These are phyloP conservation scores for Raphanus sativus DNA, from an alignment of 345 rosid genomes.

Conservation along the genomic window DNA sequence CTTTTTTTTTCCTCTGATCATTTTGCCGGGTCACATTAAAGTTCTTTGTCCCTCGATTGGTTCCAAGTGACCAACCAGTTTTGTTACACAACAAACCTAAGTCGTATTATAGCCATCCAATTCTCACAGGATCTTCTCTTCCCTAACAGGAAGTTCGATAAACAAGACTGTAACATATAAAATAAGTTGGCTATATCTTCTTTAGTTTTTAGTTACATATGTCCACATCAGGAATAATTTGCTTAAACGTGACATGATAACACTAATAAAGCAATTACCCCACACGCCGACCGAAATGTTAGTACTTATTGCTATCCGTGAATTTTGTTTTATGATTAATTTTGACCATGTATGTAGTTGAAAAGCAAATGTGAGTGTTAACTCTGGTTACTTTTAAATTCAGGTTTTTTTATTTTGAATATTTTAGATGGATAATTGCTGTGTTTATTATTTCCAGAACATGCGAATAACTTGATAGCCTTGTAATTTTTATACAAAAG, in stretches of 20 bases:
- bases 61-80: slow-evolving; percentile 14
- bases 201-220: slow-evolving; percentile 5
- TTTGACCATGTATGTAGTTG: background rate
- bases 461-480: background rate
- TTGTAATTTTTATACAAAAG: too few species aligned
- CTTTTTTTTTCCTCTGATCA: background rate
- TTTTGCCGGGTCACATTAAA: slow-evolving; percentile 3
- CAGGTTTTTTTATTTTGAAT: background rate
- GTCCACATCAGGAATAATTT: slow-evolving; percentile 32
- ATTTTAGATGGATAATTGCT: background rate
- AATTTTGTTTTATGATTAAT: slow-evolving; percentile 3
- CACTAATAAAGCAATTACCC: slow-evolving; percentile 29
- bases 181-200: slow-evolving; percentile 8
- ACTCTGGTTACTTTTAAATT: background rate
- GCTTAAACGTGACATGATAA: slow-evolving; percentile 28
- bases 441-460: background rate
- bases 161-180: slow-evolving; percentile 2
- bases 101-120: slow-evolving; percentile 13
- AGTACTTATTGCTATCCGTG: background rate
- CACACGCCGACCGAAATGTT: slow-evolving; percentile 35
- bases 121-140: slow-evolving; percentile 4
- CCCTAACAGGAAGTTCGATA: background rate
- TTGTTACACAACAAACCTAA: slow-evolving; percentile 28
- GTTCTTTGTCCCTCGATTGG: slow-evolving; percentile 2
- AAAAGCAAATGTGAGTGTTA: slow-evolving; percentile 6